phyloP scores from a whole-genome alignment of 2,329 filamentous ascomycete species.

The Aspergillus uvarum region DNA sequence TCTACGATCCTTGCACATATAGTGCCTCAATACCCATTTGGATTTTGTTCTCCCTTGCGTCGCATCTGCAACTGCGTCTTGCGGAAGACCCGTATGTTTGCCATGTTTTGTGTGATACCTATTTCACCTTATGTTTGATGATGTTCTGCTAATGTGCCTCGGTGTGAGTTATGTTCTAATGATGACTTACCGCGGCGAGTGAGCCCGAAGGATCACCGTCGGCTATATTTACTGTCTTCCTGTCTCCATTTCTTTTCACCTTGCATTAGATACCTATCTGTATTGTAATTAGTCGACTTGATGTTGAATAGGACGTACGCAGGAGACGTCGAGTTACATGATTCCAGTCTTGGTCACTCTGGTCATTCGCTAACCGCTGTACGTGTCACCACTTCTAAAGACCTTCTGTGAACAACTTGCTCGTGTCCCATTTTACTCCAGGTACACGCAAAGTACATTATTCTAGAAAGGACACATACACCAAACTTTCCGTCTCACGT shows the following conservation, averaged over 20 bases:
- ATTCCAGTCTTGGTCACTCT: not conserved
- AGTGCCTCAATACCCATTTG: constrained; percentile 9
- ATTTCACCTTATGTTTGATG: constrained; percentile 16
- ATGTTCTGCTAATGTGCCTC: constrained; percentile 11
- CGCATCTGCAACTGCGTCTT: not conserved
- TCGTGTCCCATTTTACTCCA: not conserved
- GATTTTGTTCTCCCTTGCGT: constrained; percentile 1
- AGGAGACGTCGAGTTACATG: not conserved
- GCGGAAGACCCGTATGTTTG: constrained; percentile 14
- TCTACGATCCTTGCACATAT: constrained; percentile 13
- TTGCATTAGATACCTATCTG: constrained; percentile 37
- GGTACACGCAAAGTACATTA: not conserved
- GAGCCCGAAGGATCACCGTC: not conserved
- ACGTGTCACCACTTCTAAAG: not conserved
- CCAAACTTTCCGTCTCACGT: not conserved
- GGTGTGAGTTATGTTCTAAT: constrained; percentile 10
- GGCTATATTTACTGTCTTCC: constrained; percentile 3
- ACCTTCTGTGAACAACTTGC: not conserved
- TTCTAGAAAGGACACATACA: not conserved
- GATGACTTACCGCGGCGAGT: constrained; percentile 4
- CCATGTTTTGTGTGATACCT: constrained; percentile 16
- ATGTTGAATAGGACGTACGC: constrained; percentile 23
- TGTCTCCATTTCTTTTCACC: constrained; percentile 6
- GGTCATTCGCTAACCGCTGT: not conserved
- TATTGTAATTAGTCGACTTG: constrained; percentile 32